Percentiles rank a stretch among this genome's conserved stretches.
Evolutionary conservation across 176 grass and related monocot species (phyloP).

Genomic region (Aegilops sharonensis): DNA sequence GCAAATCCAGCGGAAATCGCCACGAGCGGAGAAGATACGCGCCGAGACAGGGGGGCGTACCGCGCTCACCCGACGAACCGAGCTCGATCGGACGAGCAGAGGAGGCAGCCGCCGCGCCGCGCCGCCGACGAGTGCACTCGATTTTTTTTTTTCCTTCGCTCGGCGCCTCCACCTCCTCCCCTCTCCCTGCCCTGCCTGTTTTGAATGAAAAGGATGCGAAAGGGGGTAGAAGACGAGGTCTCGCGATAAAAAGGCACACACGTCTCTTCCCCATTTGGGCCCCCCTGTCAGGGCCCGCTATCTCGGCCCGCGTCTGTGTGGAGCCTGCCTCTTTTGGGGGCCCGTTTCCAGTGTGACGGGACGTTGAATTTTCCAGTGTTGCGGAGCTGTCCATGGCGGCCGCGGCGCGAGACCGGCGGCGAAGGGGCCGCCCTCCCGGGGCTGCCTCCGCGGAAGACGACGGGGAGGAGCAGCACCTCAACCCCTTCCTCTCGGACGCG

Average conservation of each 20-base stretch:
- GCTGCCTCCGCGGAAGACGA: slow-evolving; percentile 25
- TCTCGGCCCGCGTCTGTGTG: not conserved
- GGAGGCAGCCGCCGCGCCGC: not conserved
- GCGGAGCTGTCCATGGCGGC: not conserved
- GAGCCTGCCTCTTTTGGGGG: not conserved
- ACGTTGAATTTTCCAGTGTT: not conserved
- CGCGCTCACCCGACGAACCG: not conserved
- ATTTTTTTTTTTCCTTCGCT: not conserved
- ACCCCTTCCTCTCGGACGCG: slow-evolving; percentile 41
- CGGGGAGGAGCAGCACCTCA: slow-evolving; percentile 51
- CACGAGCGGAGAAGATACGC: not conserved
- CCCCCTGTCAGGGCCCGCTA: not conserved
- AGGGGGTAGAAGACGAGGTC: not conserved
- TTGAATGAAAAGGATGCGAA: not conserved
- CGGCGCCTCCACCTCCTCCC: not conserved
- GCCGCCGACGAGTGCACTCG: not conserved
- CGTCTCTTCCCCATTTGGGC: not conserved
- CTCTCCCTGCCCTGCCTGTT: not conserved
- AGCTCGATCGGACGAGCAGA: slow-evolving; percentile 3
- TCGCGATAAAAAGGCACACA: not conserved
- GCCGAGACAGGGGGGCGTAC: not conserved
- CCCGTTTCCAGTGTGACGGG: not conserved
- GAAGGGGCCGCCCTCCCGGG: not conserved
- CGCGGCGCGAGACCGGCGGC: not conserved
- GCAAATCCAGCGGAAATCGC: not conserved